These are phyloP conservation scores for Clonostachys rhizophaga DNA, from an alignment of 2,329 filamentous ascomycete genomes.

Conservation along the genomic window DNA sequence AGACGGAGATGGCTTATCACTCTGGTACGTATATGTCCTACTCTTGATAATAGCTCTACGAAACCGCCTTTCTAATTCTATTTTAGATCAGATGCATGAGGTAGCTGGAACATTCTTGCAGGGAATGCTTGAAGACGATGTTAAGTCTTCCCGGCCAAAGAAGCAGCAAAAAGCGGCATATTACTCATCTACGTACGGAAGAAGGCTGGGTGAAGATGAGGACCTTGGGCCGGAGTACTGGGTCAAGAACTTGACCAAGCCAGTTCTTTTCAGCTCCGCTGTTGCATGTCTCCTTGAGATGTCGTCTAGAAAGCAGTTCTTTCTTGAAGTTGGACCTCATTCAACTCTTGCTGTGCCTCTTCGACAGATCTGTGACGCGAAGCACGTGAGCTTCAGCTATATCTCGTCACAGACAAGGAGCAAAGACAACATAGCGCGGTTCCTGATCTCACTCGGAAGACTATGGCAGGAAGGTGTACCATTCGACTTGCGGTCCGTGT, in stretches of 20 bases:
- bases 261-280: slow-evolving; percentile 4
- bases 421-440: neutral
- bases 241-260: slow-evolving; percentile 6
- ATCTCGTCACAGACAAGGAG: neutral
- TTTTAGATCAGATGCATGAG: no score
- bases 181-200: neutral
- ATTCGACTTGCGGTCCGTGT: neutral
- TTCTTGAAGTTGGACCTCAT: slow-evolving; percentile 9
- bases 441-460: neutral
- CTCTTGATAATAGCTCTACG: slow-evolving; percentile 13
- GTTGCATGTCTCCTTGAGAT: slow-evolving; percentile 7
- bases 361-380: slow-evolving; percentile 6
- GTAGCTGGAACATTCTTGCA: no score
- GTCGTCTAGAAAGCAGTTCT: slow-evolving; percentile 9
- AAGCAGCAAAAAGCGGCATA: slow-evolving; percentile 7
- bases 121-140: no score
- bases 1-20: slow-evolving; percentile 42
- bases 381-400: neutral
- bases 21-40: slow-evolving; percentile 17
- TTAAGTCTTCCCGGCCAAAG: neutral
- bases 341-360: slow-evolving; percentile 5
- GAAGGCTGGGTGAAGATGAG: neutral
- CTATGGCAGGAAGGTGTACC: neutral
- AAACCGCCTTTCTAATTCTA: slow-evolving; percentile 10
- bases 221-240: slow-evolving; percentile 4